Base-by-base conservation (phyloP, 805 yeast species). In the Sporopachydermia lactativora region DNA sequence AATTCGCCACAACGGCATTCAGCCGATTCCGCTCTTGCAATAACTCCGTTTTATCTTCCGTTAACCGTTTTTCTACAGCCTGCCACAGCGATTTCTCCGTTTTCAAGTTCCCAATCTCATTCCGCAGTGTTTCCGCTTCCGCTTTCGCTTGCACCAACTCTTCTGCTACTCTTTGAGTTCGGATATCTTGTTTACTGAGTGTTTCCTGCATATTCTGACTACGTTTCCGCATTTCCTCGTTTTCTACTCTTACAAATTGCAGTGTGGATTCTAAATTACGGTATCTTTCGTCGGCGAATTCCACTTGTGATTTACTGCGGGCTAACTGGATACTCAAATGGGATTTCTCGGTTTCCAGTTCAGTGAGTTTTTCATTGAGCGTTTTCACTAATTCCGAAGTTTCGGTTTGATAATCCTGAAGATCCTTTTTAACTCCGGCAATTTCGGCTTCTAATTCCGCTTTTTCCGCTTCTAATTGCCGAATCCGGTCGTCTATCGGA, bases 21-120 rank as follows among this genome's bases (percentile, higher is more conserved):
- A 83, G 59, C 40, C 73, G 67, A 4, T 68, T 56, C 49, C 73
- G 75, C 51, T 85, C 95, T 2, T 67, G 66, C 37, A 66, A 59
- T 42, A 81, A 57, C 18, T 64, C 68, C 4, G 60, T 58, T 35
- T 75, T 65, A 45, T 81, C 84, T 11, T 60, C 59, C 19, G 67
- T 60, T 19, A 81, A 54, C 6, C 79, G 61, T 14, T 59, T 54
- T 46, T 75, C 77, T 11, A 69, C 50, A 0, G 71, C 51, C 34
- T 62, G 57, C 65, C 75, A 66, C 35, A 75, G 52, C 3, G 64
- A 59, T 42, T 67, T 72, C 48, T 81, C 89, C 2, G 77, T 70
- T 41, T 62, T 59, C 44, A 77, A 55, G 40, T 68, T 70, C 13
- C 65, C 64, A 4, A 71, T 45, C 19, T 70, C 71, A 3, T 68